A percentile compares a stretch with the other conserved stretches of the same genome.
phyloP scores from a whole-genome alignment of 2,329 filamentous ascomycete species.

The Fusarium pseudograminearum region DNA sequence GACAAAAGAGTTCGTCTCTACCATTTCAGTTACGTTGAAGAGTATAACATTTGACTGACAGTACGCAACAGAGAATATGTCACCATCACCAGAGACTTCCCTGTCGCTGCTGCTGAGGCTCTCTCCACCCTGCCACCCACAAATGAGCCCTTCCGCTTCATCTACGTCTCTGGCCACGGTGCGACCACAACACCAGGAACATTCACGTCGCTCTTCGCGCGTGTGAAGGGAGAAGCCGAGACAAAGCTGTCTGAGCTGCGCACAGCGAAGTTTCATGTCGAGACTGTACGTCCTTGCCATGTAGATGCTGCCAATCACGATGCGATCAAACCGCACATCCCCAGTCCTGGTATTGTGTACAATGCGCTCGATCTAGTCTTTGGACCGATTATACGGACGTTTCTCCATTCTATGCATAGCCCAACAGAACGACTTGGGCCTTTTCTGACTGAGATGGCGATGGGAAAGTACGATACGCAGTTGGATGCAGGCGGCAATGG shows the following conservation, averaged over 20 bases:
- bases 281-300: conserved; percentile 27
- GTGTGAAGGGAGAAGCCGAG: conserved; percentile 37
- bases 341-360: conserved; percentile 13
- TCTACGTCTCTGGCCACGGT: conserved; percentile 32
- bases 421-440: conserved; percentile 32
- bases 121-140: conserved; percentile 22
- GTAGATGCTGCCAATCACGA: conserved; percentile 33
- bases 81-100: conserved; percentile 31
- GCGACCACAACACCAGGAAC: conserved; percentile 14
- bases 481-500: conserved; percentile 3
- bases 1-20: conserved; percentile 27
- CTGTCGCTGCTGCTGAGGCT: conserved; percentile 30
- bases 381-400: conserved; percentile 12
- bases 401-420: conserved; percentile 10
- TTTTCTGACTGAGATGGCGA: conserved; percentile 32
- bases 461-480: conserved; percentile 28
- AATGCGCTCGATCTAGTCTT: background rate
- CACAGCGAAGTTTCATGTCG: conserved; percentile 13
- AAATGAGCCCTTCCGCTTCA: conserved; percentile 31
- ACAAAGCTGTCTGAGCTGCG: conserved; percentile 21
- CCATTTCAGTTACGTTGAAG: background rate
- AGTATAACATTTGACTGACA: background rate
- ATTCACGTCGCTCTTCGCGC: conserved; percentile 26
- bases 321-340: conserved; percentile 29
- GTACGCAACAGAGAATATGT: conserved; percentile 25